A percentile compares a stretch with the other conserved stretches of the same genome.
phyloP scores from a whole-genome alignment of 1,284 basidiomycete genomes.

The Laetiporus sulphureus region DNA sequence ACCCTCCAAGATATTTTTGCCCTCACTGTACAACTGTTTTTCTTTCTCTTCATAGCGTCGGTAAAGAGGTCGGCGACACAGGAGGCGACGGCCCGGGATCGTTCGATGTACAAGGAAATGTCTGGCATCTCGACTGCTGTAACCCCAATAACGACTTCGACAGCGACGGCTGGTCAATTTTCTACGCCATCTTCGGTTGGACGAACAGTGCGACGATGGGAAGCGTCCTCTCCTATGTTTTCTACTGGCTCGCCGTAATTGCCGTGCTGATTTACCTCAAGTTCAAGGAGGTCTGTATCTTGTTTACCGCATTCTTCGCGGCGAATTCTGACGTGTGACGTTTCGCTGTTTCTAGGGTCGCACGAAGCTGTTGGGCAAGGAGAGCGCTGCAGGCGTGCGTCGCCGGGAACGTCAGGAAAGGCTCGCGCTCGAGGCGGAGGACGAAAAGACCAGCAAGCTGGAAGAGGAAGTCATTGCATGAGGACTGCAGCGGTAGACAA shows the following conservation, averaged over 20 bases:
- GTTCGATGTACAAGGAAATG: conserved; percentile 71
- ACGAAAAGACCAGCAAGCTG: not conserved
- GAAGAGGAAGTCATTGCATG: not conserved
- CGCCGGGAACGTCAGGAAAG: conserved; percentile 22
- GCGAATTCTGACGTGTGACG: too few species aligned
- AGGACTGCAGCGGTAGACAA: too few species aligned
- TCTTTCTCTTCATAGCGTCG: conserved; percentile 41
- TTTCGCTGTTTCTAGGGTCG: too few species aligned
- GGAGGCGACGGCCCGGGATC: conserved; percentile 78
- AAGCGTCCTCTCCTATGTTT: conserved; percentile 25
- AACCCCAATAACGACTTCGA: conserved; percentile 56
- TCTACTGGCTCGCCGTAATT: conserved; percentile 28
- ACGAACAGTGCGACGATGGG: conserved; percentile 54
- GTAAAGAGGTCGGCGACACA: conserved; percentile 70
- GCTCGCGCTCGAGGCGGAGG: not conserved
- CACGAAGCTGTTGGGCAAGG: conserved; percentile 23
- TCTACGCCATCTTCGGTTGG: conserved; percentile 73
- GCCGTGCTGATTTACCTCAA: conserved; percentile 22
- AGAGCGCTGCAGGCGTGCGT: conserved; percentile 21
- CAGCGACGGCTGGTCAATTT: conserved; percentile 66
- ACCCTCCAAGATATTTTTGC: not conserved
- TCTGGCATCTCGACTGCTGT: conserved; percentile 87
- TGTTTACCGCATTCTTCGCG: too few species aligned
- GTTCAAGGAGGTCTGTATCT: conserved; percentile 26
- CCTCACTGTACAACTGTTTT: conserved; percentile 1